phyloP scores from a whole-genome alignment of 345 rosid genomes.

The Dovyalis caffra region DNA sequence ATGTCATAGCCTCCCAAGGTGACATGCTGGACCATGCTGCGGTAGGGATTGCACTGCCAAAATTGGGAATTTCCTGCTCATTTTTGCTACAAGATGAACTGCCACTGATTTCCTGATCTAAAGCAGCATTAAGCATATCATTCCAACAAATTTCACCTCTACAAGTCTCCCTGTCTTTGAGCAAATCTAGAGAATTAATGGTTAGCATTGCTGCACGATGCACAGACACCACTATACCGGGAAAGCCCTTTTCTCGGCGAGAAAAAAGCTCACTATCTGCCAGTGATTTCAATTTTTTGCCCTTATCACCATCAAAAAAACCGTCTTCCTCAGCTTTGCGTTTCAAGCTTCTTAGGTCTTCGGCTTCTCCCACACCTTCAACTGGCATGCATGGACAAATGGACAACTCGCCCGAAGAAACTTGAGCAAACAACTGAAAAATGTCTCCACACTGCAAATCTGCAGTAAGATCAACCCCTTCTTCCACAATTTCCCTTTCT shows the following conservation, averaged over 20 bases:
- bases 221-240: conserved; percentile 67
- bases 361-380: conserved; percentile 95
- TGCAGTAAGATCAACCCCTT: conserved; percentile 49
- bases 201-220: conserved; percentile 43
- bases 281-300: conserved; percentile 58
- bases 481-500: conserved; percentile 55
- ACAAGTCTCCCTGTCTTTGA: conserved; percentile 41
- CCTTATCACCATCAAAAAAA: conserved; percentile 41
- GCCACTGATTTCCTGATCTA: conserved; percentile 26
- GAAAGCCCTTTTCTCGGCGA: conserved; percentile 93
- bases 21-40: conserved; percentile 42
- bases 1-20: conserved; percentile 77
- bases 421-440: conserved; percentile 65
- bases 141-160: conserved; percentile 23
- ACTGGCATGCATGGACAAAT: conserved; percentile 68
- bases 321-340: conserved; percentile 65
- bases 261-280: conserved; percentile 74
- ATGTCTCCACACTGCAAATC: conserved; percentile 95
- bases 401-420: conserved; percentile 74
- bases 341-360: conserved; percentile 70
- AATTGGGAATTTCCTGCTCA: conserved; percentile 39
- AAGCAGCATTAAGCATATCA: conserved; percentile 29
- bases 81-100: conserved; percentile 31
- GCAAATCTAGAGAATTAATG: conserved; percentile 47
- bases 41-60: conserved; percentile 33